Base-by-base conservation (phyloP, 306 rosid genomes). In the Hippophae tibetana region DNA sequence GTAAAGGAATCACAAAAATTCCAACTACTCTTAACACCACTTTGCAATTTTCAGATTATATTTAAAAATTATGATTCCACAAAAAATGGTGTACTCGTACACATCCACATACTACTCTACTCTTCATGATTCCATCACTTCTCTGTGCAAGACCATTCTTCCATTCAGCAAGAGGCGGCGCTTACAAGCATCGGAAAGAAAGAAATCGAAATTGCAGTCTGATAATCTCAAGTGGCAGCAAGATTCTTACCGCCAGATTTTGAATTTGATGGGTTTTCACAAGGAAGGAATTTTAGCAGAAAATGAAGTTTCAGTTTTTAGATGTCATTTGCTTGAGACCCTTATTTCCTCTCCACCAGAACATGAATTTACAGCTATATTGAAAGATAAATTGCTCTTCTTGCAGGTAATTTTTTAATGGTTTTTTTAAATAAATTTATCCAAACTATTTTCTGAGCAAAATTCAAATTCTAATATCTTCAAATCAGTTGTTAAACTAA, bases 211-310 rank as follows among this genome's bases (percentile, higher is more conserved):
- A 88, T 76, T 92, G 12, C 99, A 88, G 56, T 82, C 90, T 0
- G 96, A 84, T 26, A 92, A 88, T 69, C 93, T 92, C 26, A 92
- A 92, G 58, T 86, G 99, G 96, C 99, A 92, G 82, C 99, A 92
- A 42, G 90, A 84, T n/a, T 82, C 95, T 60, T 92, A 81, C 82
- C 99, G 84, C 73, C 99, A 86, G 65, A 70, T 92, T 9, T 41
- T 92, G 63, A 88, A 92, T 55, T 51, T 92, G 79, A 83, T 92
- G 86, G 96, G 96, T 54, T 97, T 92, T 61, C 96, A 86, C 75
- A 79, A 67, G 66, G 99, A 92, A 74, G 99, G 93, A 5, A 88
- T 92, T 63, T 57, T 88, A 13, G 81, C 86, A 60, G 83, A 81
- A 63, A 52, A 56, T 54, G 94, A 85, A 69, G 94, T 92, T 10